Conservation (phyloP, 169 alveolate genomes). For the Plasmodium gallinaceum region DNA sequence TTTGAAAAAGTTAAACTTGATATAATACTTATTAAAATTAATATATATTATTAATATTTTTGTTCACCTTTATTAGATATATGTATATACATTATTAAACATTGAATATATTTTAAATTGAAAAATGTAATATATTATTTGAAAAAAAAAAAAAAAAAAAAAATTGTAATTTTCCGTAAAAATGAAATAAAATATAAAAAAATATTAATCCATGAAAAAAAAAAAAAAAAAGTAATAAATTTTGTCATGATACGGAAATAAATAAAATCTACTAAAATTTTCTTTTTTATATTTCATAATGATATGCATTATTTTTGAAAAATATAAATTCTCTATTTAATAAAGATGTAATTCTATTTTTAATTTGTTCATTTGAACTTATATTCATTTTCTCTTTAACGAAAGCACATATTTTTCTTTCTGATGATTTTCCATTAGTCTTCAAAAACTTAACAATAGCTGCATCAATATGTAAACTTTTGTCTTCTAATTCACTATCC, state of each 20-base stretch:
- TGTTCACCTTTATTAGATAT: too few species aligned
- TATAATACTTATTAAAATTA: too few species aligned
- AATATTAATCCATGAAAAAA: too few species aligned
- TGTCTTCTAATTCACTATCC: constrained; percentile 45
- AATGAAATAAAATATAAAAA: not conserved
- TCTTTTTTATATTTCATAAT: constrained; percentile 26
- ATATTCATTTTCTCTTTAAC: constrained; percentile 37
- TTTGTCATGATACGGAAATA: not conserved
- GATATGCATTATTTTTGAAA: constrained; percentile 41
- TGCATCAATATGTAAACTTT: constrained; percentile 68
- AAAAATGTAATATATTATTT: too few species aligned
- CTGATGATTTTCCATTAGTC: constrained; percentile 53
- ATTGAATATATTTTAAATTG: too few species aligned
- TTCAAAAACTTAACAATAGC: constrained; percentile 60
- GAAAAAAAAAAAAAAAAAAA: too few species aligned
- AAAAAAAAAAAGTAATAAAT: constrained; percentile 5
- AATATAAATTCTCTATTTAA: constrained; percentile 59
- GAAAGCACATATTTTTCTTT: constrained; percentile 36
- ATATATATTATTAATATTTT: too few species aligned
- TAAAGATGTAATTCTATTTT: constrained; percentile 46
- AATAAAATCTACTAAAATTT: not conserved
- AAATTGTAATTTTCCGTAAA: too few species aligned
- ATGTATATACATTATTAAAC: too few species aligned
- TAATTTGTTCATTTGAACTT: constrained; percentile 59
- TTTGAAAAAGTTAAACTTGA: too few species aligned